Evolutionary conservation across 768 basidiomycete genomes (phyloP).

Genomic region (Naganishia kalamii): DNA sequence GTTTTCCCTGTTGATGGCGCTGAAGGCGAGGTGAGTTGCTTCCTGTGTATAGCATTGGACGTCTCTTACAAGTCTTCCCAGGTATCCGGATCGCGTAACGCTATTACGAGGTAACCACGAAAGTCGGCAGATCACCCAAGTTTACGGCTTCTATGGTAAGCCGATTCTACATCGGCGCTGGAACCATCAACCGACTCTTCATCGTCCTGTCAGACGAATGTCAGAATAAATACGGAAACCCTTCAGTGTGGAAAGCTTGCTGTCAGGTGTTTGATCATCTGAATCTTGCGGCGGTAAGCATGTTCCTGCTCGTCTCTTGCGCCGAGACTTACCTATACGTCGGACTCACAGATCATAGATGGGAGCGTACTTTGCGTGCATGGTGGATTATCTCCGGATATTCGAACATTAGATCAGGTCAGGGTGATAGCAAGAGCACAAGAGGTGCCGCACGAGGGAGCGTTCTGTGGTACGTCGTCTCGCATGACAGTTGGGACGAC

Average conservation of each 20-base stretch:
- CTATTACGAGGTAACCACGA: slow-evolving; percentile 98
- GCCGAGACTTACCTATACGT: background rate
- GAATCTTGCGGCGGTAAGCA: slow-evolving; percentile 76
- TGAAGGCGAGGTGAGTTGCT: slow-evolving; percentile 56
- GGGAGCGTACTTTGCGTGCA: slow-evolving; percentile 88
- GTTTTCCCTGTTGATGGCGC: slow-evolving; percentile 89
- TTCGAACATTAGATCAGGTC: slow-evolving; percentile 89
- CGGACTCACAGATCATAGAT: slow-evolving; percentile 70
- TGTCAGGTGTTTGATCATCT: slow-evolving; percentile 94
- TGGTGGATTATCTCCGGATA: slow-evolving; percentile 91
- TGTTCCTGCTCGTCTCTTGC: background rate
- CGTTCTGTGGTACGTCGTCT: slow-evolving; percentile 49
- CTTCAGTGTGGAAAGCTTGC: slow-evolving; percentile 94
- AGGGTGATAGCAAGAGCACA: slow-evolving; percentile 66
- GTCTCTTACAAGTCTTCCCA: slow-evolving; percentile 41
- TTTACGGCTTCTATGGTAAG: slow-evolving; percentile 96
- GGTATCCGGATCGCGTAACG: slow-evolving; percentile 96
- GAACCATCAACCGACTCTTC: background rate
- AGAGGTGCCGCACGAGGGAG: slow-evolving; percentile 52
- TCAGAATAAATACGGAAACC: slow-evolving; percentile 93
- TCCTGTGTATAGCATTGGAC: background rate
- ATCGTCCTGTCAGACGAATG: slow-evolving; percentile 63
- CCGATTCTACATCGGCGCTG: background rate
- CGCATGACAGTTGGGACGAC: background rate
- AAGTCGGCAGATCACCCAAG: slow-evolving; percentile 98